A percentile compares a stretch with the other conserved stretches of the same genome.
These are phyloP conservation scores for Podila minutissima DNA, from an alignment of 192 early-diverging fungal genomes.

Conservation along the genomic window DNA sequence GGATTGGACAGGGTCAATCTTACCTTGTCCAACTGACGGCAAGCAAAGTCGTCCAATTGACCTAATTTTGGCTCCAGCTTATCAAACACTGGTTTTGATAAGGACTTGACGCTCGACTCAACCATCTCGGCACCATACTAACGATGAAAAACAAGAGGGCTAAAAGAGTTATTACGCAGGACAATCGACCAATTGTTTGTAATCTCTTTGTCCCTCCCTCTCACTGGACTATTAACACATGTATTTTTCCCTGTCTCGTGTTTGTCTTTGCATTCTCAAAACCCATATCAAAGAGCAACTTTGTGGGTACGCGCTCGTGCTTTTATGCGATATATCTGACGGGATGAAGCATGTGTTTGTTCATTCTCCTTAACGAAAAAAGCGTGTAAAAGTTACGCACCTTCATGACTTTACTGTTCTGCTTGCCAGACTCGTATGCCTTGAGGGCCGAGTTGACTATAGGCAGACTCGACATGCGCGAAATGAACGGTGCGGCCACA, in stretches of 20 bases:
- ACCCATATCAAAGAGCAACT: too few species aligned
- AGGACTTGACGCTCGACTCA: conserved; percentile 76
- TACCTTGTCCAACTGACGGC: conserved; percentile 79
- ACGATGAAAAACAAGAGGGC: background rate
- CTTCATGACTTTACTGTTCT: conserved; percentile 66
- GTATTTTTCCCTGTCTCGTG: too few species aligned
- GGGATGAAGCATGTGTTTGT: conserved; percentile 1
- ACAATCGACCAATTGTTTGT: conserved; percentile 5
- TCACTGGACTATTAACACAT: too few species aligned
- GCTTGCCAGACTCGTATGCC: conserved; percentile 79
- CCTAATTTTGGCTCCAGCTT: conserved; percentile 75
- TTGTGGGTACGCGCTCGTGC: too few species aligned
- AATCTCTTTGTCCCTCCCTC: too few species aligned
- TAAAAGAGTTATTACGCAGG: background rate
- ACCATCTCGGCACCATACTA: conserved; percentile 79
- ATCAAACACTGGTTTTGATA: conserved; percentile 79
- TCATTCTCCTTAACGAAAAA: background rate
- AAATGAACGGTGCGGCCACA: conserved; percentile 66
- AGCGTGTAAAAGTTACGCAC: background rate
- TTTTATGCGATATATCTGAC: background rate
- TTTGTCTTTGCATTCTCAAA: too few species aligned
- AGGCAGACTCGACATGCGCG: conserved; percentile 81
- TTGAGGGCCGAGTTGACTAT: conserved; percentile 80
- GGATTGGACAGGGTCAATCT: background rate
- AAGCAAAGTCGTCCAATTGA: conserved; percentile 79